These are phyloP conservation scores for Gastrolobium villosum DNA, from an alignment of 306 rosid species.

Conservation along the genomic window DNA sequence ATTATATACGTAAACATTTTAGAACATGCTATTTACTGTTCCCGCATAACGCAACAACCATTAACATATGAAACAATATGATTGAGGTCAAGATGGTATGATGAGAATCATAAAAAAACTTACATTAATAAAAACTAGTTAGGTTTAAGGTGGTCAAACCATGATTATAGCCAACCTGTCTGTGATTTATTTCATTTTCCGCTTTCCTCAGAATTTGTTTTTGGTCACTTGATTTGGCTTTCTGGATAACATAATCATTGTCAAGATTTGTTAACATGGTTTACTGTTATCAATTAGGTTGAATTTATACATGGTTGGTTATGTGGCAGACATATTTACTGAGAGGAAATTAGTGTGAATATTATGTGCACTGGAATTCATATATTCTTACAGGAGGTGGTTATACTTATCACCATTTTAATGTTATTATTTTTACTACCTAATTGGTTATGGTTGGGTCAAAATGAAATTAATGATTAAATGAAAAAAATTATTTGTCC, in stretches of 20 bases:
- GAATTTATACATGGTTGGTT: neutral
- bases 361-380: neutral
- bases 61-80: constrained; percentile 31
- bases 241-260: constrained; percentile 40
- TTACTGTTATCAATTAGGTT: constrained; percentile 33
- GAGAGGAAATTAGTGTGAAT: neutral
- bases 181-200: constrained; percentile 46
- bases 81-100: constrained; percentile 37
- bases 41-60: constrained; percentile 25
- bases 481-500: too few relatives aligned
- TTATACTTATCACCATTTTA: too few relatives aligned
- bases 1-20: neutral
- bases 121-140: constrained; percentile 43
- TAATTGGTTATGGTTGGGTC: too few relatives aligned
- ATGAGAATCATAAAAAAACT: constrained; percentile 47
- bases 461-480: too few relatives aligned
- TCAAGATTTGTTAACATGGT: constrained; percentile 5
- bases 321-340: neutral
- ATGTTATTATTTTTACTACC: neutral
- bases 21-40: constrained; percentile 5
- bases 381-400: neutral
- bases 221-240: constrained; percentile 24
- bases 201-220: constrained; percentile 36
- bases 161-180: constrained; percentile 66
- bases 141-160: constrained; percentile 63